A percentile compares a stretch with the other conserved stretches of the same genome.
phyloP scores from a whole-genome alignment of 78 protist species.

The Dictyostelium purpureum region DNA sequence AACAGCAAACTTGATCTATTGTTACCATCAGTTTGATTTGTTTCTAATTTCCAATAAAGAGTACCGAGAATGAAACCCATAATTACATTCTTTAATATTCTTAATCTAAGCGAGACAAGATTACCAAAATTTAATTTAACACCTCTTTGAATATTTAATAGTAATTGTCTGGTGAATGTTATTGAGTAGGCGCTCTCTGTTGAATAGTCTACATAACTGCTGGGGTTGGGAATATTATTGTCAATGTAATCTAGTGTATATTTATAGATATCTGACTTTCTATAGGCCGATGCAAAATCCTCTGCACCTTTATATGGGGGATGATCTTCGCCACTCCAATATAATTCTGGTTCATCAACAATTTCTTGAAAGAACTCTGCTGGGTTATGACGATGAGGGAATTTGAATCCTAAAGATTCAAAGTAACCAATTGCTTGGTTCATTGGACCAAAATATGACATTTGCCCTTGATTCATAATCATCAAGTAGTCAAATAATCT shows the following conservation, averaged over 20 bases:
- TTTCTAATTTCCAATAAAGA: constrained; percentile 5
- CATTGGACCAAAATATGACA: constrained; percentile 73
- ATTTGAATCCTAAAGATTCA: constrained; percentile 45
- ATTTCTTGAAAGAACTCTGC: constrained; percentile 77
- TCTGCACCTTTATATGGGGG: constrained; percentile 34
- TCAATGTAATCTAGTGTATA: neutral
- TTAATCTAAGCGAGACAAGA: neutral
- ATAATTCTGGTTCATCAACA: constrained; percentile 71
- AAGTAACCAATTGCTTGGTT: constrained; percentile 52
- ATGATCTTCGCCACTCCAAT: neutral
- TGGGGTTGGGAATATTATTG: neutral
- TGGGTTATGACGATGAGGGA: constrained; percentile 67
- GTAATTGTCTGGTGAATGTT: neutral
- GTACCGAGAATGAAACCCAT: constrained; percentile 37
- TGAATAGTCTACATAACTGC: neutral
- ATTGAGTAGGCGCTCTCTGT: neutral
- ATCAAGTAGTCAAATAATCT: constrained; percentile 63
- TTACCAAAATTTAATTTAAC: neutral
- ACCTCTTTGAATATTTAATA: neutral
- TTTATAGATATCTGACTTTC: neutral
- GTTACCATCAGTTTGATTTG: constrained; percentile 16
- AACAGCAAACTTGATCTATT: constrained; percentile 33
- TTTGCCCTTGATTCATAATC: constrained; percentile 60
- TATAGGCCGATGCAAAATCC: constrained; percentile 36
- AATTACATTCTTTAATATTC: neutral